Percentiles rank a stretch among this genome's conserved stretches.
phyloP scores from a whole-genome alignment of 164 flowering plant genomes.

The Aristolochia fimbriata region DNA sequence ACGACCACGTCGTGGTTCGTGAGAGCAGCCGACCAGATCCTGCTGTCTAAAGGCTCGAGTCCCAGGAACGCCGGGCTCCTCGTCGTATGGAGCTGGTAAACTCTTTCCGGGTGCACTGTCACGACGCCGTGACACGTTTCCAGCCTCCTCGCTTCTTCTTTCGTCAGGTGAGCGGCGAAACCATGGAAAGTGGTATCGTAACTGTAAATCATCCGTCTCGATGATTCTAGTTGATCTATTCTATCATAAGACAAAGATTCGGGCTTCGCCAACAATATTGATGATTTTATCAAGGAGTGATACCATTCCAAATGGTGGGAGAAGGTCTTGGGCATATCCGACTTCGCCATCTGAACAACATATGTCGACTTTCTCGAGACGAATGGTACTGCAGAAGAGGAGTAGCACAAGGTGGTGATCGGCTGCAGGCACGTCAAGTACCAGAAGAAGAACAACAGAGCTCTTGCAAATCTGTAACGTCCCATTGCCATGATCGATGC shows the following conservation, averaged over 20 bases:
- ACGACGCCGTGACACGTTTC: conserved; percentile 44
- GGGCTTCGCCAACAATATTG: conserved; percentile 3
- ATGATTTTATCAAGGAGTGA: conserved; percentile 36
- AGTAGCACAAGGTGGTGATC: background rate
- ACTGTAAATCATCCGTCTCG: conserved; percentile 50
- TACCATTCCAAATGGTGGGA: conserved; percentile 59
- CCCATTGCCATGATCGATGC: no score
- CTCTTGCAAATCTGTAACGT: no score
- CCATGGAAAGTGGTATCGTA: conserved; percentile 75
- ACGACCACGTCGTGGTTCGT: conserved; percentile 54
- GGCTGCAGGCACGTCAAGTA: no score
- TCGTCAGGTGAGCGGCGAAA: conserved; percentile 53
- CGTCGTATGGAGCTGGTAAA: conserved; percentile 73
- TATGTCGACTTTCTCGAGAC: conserved; percentile 36
- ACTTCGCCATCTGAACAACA: conserved; percentile 61
- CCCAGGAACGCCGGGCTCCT: conserved; percentile 81
- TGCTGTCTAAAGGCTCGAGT: conserved; percentile 29
- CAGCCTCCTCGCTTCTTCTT: conserved; percentile 45
- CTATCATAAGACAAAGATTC: conserved; percentile 2
- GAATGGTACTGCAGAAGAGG: conserved; percentile 5
- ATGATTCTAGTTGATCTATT: conserved; percentile 10
- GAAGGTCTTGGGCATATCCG: conserved; percentile 42
- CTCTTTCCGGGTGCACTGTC: conserved; percentile 42
- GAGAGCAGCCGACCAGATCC: conserved; percentile 25
- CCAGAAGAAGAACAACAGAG: no score